These are phyloP conservation scores for Camelina neglecta DNA, from an alignment of 345 rosid genomes.

Conservation along the genomic window DNA sequence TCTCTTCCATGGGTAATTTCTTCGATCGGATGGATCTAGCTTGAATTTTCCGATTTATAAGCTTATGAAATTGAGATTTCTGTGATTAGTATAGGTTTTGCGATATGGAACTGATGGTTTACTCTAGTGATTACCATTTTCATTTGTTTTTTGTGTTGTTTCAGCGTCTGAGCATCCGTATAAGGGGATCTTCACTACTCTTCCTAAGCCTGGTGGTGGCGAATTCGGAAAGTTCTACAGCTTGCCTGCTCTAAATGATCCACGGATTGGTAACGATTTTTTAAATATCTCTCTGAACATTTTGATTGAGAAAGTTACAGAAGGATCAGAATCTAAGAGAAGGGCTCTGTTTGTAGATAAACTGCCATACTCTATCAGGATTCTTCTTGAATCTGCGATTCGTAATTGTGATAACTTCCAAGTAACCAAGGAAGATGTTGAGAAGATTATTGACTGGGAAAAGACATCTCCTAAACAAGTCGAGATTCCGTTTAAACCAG, in stretches of 20 bases:
- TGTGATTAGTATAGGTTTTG: not conserved
- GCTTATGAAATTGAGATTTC: not conserved
- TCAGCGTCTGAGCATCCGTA: slow-evolving; percentile 91
- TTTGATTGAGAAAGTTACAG: not conserved
- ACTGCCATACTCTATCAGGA: slow-evolving; percentile 90
- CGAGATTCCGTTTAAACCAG: slow-evolving; percentile 98
- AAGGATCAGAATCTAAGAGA: slow-evolving; percentile 36
- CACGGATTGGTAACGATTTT: slow-evolving; percentile 70
- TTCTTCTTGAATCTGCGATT: slow-evolving; percentile 93
- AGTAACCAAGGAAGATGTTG: slow-evolving; percentile 88
- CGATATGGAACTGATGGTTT: too few species aligned
- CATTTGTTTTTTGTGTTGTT: slow-evolving; percentile 22
- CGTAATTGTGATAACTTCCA: slow-evolving; percentile 98
- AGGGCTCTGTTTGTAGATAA: slow-evolving; percentile 60
- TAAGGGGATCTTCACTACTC: slow-evolving; percentile 70
- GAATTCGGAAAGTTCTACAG: slow-evolving; percentile 95
- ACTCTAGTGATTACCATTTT: not conserved
- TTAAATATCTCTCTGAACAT: not conserved
- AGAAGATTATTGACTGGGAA: slow-evolving; percentile 97
- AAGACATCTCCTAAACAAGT: slow-evolving; percentile 87
- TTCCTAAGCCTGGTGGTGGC: slow-evolving; percentile 92
- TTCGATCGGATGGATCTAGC: not conserved
- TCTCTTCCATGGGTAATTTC: slow-evolving; percentile 80
- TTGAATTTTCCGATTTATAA: not conserved
- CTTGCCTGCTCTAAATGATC: slow-evolving; percentile 91